Percentiles rank a stretch among this genome's conserved stretches.
phyloP scores from a whole-genome alignment of 345 rosid species.

The Mallotus nudiflorus region DNA sequence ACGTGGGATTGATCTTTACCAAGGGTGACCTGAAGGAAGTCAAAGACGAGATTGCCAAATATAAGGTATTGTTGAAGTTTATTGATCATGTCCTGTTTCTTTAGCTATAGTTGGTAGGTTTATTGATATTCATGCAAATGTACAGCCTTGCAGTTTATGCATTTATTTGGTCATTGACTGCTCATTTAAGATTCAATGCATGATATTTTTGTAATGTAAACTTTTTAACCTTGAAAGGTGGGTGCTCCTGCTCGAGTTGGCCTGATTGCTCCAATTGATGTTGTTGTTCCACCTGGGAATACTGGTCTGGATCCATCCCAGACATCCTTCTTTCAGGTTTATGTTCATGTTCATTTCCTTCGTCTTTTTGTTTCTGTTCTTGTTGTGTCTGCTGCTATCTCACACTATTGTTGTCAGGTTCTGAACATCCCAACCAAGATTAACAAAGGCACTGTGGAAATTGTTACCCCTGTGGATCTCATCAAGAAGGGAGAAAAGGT shows the following conservation, averaged over 20 bases:
- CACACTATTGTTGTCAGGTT: slow-evolving; percentile 3
- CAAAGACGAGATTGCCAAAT: slow-evolving; percentile 21
- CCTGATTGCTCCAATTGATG: slow-evolving; percentile 25
- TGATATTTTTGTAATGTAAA: too few species aligned
- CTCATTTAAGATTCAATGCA: too few species aligned
- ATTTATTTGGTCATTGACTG: too few species aligned
- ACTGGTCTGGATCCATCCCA: slow-evolving; percentile 26
- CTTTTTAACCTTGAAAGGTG: slow-evolving; percentile 9
- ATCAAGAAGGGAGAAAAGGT: slow-evolving; percentile 33
- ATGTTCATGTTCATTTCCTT: neutral
- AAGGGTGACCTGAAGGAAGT: slow-evolving; percentile 29
- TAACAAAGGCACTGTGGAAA: slow-evolving; percentile 33
- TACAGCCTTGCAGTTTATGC: neutral
- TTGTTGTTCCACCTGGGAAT: slow-evolving; percentile 24
- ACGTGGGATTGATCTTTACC: slow-evolving; percentile 24
- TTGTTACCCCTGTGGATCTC: slow-evolving; percentile 26
- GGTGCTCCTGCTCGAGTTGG: slow-evolving; percentile 31
- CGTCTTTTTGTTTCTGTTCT: neutral
- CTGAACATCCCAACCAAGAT: slow-evolving; percentile 28
- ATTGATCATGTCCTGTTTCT: neutral
- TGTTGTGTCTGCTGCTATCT: neutral
- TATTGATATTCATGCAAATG: neutral
- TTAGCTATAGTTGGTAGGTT: neutral
- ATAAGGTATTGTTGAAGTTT: slow-evolving; percentile 12
- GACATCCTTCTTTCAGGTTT: slow-evolving; percentile 31